Base-by-base conservation (phyloP, 495 filamentous ascomycete species). In the Mytilinidion resinicola region DNA sequence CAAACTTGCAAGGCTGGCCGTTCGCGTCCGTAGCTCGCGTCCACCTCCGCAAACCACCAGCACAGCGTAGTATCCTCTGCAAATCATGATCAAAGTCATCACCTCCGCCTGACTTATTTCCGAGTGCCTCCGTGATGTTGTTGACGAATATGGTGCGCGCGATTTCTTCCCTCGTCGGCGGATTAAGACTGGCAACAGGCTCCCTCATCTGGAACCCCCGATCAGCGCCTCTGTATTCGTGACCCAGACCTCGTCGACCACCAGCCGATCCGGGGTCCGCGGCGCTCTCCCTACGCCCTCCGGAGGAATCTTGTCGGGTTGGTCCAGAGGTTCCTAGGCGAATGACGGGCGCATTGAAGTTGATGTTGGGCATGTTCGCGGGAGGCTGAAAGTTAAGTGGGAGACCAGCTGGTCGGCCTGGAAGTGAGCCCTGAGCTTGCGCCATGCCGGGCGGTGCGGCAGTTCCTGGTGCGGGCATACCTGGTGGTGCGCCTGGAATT, bases 331-430 rank as follows among this genome's bases (percentile, higher is more conserved):
- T 83, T 9, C 92, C 92, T 37, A 99, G 79, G 21, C 93, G 88
- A 71, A 99, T 97, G 37, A 97, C 92, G 50, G 95, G 91, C 17
- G 93, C 95, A 69, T 87, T 93, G 74, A 96, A 96, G 75, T 99
- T 96, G 76, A 98, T 96, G 72, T 96, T 93, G 11, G 93, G 91
- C 78, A 96, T 86, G 68, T 93, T 96, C 43, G 90, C 76, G 20
- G 91, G 92, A 20, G 90, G 83, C 77, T 96, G 90, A 70, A 96
- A 96, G 70, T 85, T 87, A 34, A 86, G 76, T 55, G 89, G 88
- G 62, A 95, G 85, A 61, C 86, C 86, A 59, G 81, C 85, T 63
- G 87, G 88, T 75, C 88, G 84, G 71, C 84, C 85, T 73, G 80
- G 77, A 77, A 86, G 85, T 60, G 80, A 74, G 67, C 73, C 72